phyloP scores from a whole-genome alignment of 768 basidiomycete genomes.

The Termitomyces eurrhizus region DNA sequence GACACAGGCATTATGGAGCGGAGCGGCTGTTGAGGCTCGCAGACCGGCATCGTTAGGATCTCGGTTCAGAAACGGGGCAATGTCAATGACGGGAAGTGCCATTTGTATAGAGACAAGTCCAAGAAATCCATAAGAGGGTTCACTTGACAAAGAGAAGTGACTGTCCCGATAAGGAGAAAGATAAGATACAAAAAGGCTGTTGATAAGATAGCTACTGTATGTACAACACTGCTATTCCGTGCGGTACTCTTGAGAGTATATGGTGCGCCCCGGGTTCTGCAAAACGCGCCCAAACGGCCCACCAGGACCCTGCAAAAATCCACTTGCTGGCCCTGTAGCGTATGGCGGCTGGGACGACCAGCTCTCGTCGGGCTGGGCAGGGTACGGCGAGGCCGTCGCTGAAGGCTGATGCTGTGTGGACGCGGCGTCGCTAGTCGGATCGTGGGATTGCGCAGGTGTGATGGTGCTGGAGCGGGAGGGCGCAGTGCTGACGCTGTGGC shows the following conservation, averaged over 20 bases:
- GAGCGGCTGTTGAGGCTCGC: conserved; percentile 44
- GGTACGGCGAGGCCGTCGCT: conserved; percentile 15
- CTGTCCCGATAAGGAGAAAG: conserved; percentile 2
- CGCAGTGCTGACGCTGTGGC: conserved; percentile 16
- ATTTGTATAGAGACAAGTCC: conserved; percentile 2
- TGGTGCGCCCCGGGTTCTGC: conserved; percentile 58
- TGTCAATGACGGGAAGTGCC: conserved; percentile 67
- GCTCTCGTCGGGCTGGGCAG: conserved; percentile 13
- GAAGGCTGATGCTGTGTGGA: conserved; percentile 16
- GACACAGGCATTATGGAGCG: conserved; percentile 70
- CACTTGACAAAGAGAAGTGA: neutral
- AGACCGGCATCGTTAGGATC: conserved; percentile 30
- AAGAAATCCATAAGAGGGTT: neutral
- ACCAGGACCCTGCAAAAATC: conserved; percentile 41
- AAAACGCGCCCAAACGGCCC: conserved; percentile 35
- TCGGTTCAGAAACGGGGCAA: conserved; percentile 56
- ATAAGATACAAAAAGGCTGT: conserved; percentile 13
- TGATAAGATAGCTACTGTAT: conserved; percentile 16
- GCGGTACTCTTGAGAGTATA: conserved; percentile 46
- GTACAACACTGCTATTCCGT: conserved; percentile 12
- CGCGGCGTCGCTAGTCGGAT: conserved; percentile 9
- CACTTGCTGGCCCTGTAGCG: conserved; percentile 44
- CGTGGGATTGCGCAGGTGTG: conserved; percentile 20
- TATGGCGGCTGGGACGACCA: conserved; percentile 31
- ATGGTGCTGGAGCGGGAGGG: conserved; percentile 19